phyloP scores from a whole-genome alignment of 257 asterid species.

The Plantago ovata region DNA sequence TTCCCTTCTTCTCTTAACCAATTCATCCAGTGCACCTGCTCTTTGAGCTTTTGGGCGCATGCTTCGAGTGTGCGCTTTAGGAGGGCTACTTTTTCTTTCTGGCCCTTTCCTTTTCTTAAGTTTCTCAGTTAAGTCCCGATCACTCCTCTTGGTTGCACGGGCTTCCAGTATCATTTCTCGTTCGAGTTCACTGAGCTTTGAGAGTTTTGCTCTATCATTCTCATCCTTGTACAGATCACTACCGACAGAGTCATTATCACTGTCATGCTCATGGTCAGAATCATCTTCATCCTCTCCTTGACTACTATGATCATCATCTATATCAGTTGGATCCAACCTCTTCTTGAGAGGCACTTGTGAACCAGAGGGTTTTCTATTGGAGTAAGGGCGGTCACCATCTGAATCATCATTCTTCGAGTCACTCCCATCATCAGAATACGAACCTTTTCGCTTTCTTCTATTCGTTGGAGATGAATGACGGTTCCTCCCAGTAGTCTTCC shows the following conservation, averaged over 20 bases:
- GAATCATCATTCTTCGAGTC: slow-evolving; percentile 84
- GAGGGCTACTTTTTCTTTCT: slow-evolving; percentile 63
- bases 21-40: slow-evolving; percentile 82
- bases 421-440: slow-evolving; percentile 81
- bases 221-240: slow-evolving; percentile 93
- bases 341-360: slow-evolving; percentile 92
- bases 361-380: slow-evolving; percentile 67
- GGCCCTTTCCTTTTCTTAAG: slow-evolving; percentile 48
- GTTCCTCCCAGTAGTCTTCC: no score
- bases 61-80: slow-evolving; percentile 64
- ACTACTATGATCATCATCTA: slow-evolving; percentile 68
- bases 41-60: slow-evolving; percentile 85
- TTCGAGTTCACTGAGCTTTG: slow-evolving; percentile 80
- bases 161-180: slow-evolving; percentile 83
- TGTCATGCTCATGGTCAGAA: slow-evolving; percentile 50
- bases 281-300: slow-evolving; percentile 61
- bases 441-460: slow-evolving; percentile 47
- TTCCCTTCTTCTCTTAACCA: slow-evolving; percentile 74
- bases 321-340: slow-evolving; percentile 71
- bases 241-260: slow-evolving; percentile 93
- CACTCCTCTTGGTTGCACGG: slow-evolving; percentile 88
- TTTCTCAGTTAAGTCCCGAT: slow-evolving; percentile 70
- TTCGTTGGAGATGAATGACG: no score
- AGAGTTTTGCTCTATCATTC: slow-evolving; percentile 80
- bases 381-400: slow-evolving; percentile 72